Percentiles rank a stretch among this genome's conserved stretches.
phyloP scores from a whole-genome alignment of 345 rosid species.

The Xanthoceras sorbifolium region DNA sequence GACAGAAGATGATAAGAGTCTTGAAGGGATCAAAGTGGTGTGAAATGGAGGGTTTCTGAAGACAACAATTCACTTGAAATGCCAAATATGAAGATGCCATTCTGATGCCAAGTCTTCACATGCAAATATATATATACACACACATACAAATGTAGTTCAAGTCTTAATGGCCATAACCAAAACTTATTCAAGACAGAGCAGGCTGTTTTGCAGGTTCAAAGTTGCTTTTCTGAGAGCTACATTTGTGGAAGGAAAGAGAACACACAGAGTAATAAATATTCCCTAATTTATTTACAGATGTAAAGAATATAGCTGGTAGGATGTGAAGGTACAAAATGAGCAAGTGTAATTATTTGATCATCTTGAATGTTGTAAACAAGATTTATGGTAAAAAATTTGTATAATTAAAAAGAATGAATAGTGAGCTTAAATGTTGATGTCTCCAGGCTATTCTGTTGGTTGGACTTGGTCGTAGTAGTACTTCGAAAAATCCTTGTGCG shows the following conservation, averaged over 20 bases:
- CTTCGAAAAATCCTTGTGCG: neutral
- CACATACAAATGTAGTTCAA: neutral
- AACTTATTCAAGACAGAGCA: neutral
- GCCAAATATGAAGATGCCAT: slow-evolving; percentile 33
- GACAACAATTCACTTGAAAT: slow-evolving; percentile 30
- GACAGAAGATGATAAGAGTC: slow-evolving; percentile 30
- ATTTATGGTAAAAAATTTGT: neutral
- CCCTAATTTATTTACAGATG: no score
- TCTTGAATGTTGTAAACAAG: no score
- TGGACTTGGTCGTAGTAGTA: no score
- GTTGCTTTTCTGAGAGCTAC: neutral
- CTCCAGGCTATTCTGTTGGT: no score
- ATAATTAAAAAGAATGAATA: neutral
- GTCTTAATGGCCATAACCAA: neutral
- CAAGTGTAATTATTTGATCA: neutral
- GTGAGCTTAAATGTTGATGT: neutral
- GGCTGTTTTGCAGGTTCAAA: neutral
- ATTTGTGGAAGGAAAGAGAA: neutral
- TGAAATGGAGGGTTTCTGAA: slow-evolving; percentile 24
- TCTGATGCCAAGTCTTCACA: neutral
- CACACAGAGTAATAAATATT: neutral
- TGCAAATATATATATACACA: neutral
- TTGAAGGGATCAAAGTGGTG: slow-evolving; percentile 23
- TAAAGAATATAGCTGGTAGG: neutral
- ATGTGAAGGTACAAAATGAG: neutral